Base-by-base conservation (phyloP, 495 filamentous ascomycete species). In the Darksidea phi region DNA sequence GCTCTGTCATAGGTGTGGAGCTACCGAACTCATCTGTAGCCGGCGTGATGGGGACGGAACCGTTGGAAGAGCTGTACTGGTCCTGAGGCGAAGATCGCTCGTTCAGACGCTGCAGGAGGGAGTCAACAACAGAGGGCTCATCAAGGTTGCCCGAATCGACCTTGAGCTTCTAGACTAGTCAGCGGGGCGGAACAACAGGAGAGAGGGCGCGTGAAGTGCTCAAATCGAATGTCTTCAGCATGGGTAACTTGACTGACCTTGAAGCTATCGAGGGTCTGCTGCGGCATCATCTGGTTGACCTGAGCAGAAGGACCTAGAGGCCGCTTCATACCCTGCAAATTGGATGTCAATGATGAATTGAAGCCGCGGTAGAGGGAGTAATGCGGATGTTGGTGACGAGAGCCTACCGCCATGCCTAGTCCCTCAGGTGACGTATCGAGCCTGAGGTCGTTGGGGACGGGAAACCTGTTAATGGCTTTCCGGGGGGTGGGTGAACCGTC, bases 41-140 rank as follows among this genome's bases (percentile, higher is more conserved):
- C 8, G 85, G 78, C 6, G 84, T 84, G 56, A 84, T 75, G 8
- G 83, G 80, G 11, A 84, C 73, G 8, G 83, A 81, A 60, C 68
- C 79, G 57, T 74, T 77, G 11, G 78, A 78, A 17, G 78, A 79
- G 45, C 74, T 78, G 67, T 86, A 84, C 57, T 82, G 80, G 53
- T 77, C 74, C 46, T 84, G 72, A n/a, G 78, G 63, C 7, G 72
- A 71, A 47, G 88, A 80, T 65, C 91, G 87, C 72, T 90, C 82
- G 24, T 82, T 79, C 47, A 92, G 79, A 67, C 83, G 85, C 7
- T 86, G 80, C 60, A 88, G 76, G 24, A 88, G 75, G 48, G 83
- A 76, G 57, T 89, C 84, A 75, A 88, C 67, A 17, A 68, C 48
- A 20, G 66, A 63, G n/a, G 68, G 56, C 10, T 72, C 74, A 50